These are phyloP conservation scores for Hymenoscyphus repandus DNA, from an alignment of 2,329 filamentous ascomycete species.

Conservation along the genomic window DNA sequence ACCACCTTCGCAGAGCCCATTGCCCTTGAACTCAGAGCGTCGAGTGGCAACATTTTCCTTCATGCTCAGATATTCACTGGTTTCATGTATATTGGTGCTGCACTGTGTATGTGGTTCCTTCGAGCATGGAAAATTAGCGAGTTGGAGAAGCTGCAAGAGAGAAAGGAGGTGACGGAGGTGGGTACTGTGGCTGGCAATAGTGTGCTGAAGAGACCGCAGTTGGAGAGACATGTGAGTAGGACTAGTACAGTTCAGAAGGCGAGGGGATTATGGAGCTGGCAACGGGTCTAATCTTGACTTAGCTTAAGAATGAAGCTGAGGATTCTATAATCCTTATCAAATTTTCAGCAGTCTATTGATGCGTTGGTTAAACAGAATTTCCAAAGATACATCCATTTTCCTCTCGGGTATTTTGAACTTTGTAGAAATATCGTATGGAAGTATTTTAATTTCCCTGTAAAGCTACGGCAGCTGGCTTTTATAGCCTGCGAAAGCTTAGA, in stretches of 20 bases:
- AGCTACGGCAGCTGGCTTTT: no score
- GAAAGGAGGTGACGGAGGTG: slow-evolving; percentile 4
- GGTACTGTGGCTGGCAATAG: slow-evolving; percentile 8
- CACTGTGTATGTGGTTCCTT: slow-evolving; percentile 47
- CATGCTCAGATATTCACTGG: slow-evolving; percentile 56
- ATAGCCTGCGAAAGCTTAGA: no score
- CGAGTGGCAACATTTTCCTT: slow-evolving; percentile 45
- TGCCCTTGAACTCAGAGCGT: slow-evolving; percentile 46
- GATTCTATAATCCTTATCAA: background rate
- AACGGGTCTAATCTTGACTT: slow-evolving; percentile 12
- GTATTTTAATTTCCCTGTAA: no score
- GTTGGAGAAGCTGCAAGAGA: slow-evolving; percentile 6
- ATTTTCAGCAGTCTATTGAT: no score
- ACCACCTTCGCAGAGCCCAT: slow-evolving; percentile 62
- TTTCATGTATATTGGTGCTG: slow-evolving; percentile 55
- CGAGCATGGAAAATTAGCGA: slow-evolving; percentile 57
- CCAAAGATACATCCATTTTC: no score
- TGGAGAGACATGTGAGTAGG: slow-evolving; percentile 13
- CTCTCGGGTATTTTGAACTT: no score
- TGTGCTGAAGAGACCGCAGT: slow-evolving; percentile 1
- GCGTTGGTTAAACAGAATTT: no score
- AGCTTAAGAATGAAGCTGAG: background rate
- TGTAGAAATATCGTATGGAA: no score
- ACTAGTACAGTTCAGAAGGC: slow-evolving; percentile 17
- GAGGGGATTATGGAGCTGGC: slow-evolving; percentile 24